Evolutionary conservation across 768 basidiomycete genomes (phyloP).

Genomic region (Xerocomus brunneocitrinus): DNA sequence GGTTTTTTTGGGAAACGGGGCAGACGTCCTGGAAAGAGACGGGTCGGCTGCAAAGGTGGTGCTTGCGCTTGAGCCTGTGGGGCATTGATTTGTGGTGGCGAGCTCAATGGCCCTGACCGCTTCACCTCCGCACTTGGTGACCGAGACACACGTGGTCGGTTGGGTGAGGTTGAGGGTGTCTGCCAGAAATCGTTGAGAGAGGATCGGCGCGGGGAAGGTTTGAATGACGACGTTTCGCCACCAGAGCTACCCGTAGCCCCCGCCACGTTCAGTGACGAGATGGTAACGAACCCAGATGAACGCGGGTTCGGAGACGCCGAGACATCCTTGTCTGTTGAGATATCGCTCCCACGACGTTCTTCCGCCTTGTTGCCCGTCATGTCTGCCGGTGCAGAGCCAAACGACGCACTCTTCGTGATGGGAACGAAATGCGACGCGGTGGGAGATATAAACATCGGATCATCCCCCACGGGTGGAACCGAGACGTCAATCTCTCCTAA

Average conservation of each 20-base stretch:
- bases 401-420: slow-evolving; percentile 22
- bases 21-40: slow-evolving; percentile 24
- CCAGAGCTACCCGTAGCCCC: slow-evolving; percentile 1
- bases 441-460: slow-evolving; percentile 33
- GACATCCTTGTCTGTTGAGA: slow-evolving; percentile 14
- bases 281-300: slow-evolving; percentile 72
- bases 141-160: slow-evolving; percentile 1
- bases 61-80: not conserved
- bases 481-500: slow-evolving; percentile 61
- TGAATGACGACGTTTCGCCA: slow-evolving; percentile 6
- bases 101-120: not conserved
- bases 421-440: slow-evolving; percentile 25
- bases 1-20: slow-evolving; percentile 33
- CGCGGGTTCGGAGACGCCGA: slow-evolving; percentile 59
- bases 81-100: not conserved
- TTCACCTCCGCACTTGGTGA: slow-evolving; percentile 16
- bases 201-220: slow-evolving; percentile 15
- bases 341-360: slow-evolving; percentile 5
- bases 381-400: slow-evolving; percentile 9
- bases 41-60: not conserved
- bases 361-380: slow-evolving; percentile 3
- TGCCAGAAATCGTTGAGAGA: slow-evolving; percentile 21
- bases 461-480: slow-evolving; percentile 44
- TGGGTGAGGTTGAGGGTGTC: slow-evolving; percentile 1
- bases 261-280: slow-evolving; percentile 45